Evolutionary conservation across 1,139 yeast genomes (phyloP).

Genomic region (Candida gigantensis): DNA sequence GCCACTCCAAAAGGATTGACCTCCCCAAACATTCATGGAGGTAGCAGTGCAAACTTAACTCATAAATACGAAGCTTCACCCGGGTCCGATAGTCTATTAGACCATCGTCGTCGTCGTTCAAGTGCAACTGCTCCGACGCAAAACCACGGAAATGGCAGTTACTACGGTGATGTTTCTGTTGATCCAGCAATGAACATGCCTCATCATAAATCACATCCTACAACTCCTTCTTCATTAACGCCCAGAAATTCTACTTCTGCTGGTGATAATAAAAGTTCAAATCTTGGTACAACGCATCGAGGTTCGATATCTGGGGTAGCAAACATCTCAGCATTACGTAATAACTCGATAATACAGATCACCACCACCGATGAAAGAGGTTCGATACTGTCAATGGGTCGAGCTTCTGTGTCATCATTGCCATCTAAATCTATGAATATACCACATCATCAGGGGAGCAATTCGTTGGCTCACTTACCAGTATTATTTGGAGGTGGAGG

Average conservation of each 20-base stretch:
- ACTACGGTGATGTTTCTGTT: conserved; percentile 47
- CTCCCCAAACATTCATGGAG: conserved; percentile 20
- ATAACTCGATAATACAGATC: conserved; percentile 47
- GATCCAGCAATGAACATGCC: conserved; percentile 54
- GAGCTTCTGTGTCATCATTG: conserved; percentile 46
- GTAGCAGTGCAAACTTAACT: conserved; percentile 7
- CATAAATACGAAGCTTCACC: conserved; percentile 15
- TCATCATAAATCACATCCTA: conserved; percentile 45
- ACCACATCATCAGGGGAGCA: conserved; percentile 48
- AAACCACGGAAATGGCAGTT: conserved; percentile 41
- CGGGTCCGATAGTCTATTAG: conserved; percentile 27
- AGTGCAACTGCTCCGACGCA: conserved; percentile 29
- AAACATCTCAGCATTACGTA: conserved; percentile 24
- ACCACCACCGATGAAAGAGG: conserved; percentile 41
- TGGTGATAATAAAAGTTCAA: conserved; percentile 6
- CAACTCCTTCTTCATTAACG: conserved; percentile 32
- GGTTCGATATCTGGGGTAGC: conserved; percentile 6
- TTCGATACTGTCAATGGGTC: conserved; percentile 32
- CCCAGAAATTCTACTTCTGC: conserved; percentile 38
- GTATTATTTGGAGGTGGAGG: conserved; percentile 45
- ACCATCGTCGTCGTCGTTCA: conserved; percentile 35
- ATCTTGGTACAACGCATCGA: conserved; percentile 4
- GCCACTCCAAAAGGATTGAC: conserved; percentile 22
- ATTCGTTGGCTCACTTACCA: conserved; percentile 47
- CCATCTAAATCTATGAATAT: conserved; percentile 53